Conservation (phyloP, 2,329 filamentous ascomycete species). For the Didymella exigua region DNA sequence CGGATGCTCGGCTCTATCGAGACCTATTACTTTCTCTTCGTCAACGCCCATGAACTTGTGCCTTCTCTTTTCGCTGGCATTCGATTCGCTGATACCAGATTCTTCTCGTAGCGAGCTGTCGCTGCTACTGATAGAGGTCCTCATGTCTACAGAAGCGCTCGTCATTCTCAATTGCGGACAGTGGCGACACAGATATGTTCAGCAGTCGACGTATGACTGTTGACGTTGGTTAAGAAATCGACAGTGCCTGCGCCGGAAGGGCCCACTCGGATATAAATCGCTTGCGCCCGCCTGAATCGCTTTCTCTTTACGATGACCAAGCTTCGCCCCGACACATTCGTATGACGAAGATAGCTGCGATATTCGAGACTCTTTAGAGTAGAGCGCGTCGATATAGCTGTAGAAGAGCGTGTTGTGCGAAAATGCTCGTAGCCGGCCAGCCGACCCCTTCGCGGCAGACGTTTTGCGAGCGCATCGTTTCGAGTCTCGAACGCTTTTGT, state of each 20-base stretch:
- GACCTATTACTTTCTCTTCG: constrained; percentile 23
- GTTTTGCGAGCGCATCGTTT: not conserved
- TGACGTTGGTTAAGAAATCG: constrained; percentile 8
- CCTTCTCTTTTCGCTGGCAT: constrained; percentile 19
- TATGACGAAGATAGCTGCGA: not conserved
- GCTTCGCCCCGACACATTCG: not conserved
- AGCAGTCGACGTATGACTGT: not conserved
- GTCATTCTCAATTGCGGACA: not conserved
- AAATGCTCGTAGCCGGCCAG: not conserved
- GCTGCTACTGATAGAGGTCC: constrained; percentile 1
- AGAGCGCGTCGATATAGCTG: too few species aligned
- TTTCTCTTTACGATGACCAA: constrained; percentile 17
- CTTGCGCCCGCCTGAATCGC: constrained; percentile 1
- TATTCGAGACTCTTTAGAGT: not conserved
- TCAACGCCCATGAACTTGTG: constrained; percentile 10
- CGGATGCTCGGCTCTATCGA: constrained; percentile 8
- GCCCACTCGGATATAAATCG: constrained; percentile 22
- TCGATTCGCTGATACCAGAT: constrained; percentile 17
- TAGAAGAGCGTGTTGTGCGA: not conserved
- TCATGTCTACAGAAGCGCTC: not conserved
- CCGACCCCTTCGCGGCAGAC: not conserved
- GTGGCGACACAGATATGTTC: not conserved
- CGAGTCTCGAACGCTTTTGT: constrained; percentile 1
- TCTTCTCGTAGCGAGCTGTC: constrained; percentile 11
- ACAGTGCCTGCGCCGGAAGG: not conserved